Evolutionary conservation across 768 basidiomycete genomes (phyloP), one percentile per base, ranked within the genome.

Genomic region (Auricularia sp.): DNA sequence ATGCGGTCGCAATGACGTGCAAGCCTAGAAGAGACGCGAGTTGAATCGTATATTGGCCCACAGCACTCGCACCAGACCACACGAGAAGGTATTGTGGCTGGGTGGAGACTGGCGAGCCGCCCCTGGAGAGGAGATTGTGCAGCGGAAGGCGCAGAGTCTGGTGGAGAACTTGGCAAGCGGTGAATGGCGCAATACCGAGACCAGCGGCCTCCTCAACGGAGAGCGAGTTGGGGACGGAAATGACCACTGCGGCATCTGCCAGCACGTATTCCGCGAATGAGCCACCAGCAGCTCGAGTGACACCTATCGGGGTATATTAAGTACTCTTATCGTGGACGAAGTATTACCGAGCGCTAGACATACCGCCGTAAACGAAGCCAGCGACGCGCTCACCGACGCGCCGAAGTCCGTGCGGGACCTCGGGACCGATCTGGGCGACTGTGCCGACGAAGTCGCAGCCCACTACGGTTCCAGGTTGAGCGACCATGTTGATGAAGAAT

Each of bases 1-100:
- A 80, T 5, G 81, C 79, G 3, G 77, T 80, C 21, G 75, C 76
- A 62, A 82, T 70, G 44, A 82, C 29, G 29, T 29, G 29, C 29
- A 29, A 29, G 29, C 29, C 29, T 29, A 29, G 29, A 29, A 29
- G 29, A 29, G 29, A 29, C 29, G 29, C 29, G 29, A 29, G 29
- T 29, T 29, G 29, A 29, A 29, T 29, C 29, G 29, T 29, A 29
- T 29, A 29, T 29, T 29, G 29, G 29, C 29, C 29, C 29, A 29
- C 29, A 3, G 29, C 39, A 24, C 62, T 62, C 44, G 62, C 24
- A 62, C 34, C 39, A 34, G 6, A 18, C 45, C 45, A 63, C 37
- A 64, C 56, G 16, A 64, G 54, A 39, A 64, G 54, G 33, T 47
- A 16, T 4, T 24, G 29, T 14, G 63, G 35, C 18, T 8, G 8